These are phyloP conservation scores for Penicillium sp. DNA, from an alignment of 2,329 filamentous ascomycete genomes.

Conservation along the genomic window DNA sequence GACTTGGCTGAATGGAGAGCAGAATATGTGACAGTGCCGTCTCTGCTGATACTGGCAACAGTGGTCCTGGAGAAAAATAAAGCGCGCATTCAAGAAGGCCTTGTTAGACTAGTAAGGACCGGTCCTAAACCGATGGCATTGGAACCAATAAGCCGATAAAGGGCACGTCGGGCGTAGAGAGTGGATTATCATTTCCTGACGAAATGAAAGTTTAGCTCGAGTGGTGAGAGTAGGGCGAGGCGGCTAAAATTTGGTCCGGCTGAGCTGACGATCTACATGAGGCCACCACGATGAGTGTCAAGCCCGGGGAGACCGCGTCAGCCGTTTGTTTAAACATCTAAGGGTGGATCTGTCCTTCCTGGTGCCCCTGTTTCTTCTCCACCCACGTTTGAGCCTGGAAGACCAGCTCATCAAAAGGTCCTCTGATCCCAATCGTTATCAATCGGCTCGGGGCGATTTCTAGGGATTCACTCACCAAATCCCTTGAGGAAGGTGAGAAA, in stretches of 20 bases:
- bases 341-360: conserved; percentile 1
- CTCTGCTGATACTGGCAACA: neutral
- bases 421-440: no score
- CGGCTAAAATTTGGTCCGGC: conserved; percentile 14
- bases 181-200: neutral
- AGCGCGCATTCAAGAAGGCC: neutral
- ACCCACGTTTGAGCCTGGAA: no score
- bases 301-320: conserved; percentile 11
- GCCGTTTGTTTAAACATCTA: neutral
- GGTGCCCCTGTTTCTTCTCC: neutral
- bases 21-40: neutral
- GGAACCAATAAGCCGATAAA: conserved; percentile 1
- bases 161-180: neutral
- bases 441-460: no score
- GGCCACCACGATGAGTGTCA: neutral
- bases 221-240: neutral
- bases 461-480: no score
- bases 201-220: conserved; percentile 1
- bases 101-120: neutral
- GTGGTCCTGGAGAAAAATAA: neutral
- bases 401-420: no score
- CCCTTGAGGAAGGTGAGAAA: no score
- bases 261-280: conserved; percentile 9
- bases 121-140: neutral
- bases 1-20: neutral